These are phyloP conservation scores for Solanum rostratum DNA, from an alignment of 257 asterid genomes.

Conservation along the genomic window DNA sequence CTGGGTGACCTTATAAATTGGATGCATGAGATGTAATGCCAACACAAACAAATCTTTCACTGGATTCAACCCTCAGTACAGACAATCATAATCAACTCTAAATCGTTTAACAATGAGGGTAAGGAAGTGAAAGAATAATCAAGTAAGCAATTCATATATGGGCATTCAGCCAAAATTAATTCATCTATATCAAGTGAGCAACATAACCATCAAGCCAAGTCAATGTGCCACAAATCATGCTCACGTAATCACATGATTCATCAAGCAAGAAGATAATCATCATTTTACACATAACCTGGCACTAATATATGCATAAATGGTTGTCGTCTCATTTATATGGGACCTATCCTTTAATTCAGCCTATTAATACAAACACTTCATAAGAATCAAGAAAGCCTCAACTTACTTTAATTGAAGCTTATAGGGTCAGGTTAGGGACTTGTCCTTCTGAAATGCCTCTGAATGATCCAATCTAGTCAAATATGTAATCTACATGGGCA, in stretches of 20 bases:
- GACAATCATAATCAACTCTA: background rate
- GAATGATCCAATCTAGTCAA: background rate
- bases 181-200: background rate
- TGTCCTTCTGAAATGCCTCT: background rate
- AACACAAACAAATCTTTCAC: background rate
- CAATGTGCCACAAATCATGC: background rate
- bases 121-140: background rate
- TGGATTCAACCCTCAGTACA: background rate
- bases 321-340: background rate
- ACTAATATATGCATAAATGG: background rate
- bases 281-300: background rate
- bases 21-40: background rate
- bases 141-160: background rate
- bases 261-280: background rate
- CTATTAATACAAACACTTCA: background rate
- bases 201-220: background rate
- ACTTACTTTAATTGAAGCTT: background rate
- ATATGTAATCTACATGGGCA: background rate
- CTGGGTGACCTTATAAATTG: background rate
- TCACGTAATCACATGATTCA: background rate
- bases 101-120: background rate
- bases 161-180: background rate
- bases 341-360: background rate
- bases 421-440: background rate
- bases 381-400: background rate